A percentile compares a stretch with the other conserved stretches of the same genome.
Evolutionary conservation across 306 rosid genomes (phyloP).

Genomic region (Glycine tomentella): DNA sequence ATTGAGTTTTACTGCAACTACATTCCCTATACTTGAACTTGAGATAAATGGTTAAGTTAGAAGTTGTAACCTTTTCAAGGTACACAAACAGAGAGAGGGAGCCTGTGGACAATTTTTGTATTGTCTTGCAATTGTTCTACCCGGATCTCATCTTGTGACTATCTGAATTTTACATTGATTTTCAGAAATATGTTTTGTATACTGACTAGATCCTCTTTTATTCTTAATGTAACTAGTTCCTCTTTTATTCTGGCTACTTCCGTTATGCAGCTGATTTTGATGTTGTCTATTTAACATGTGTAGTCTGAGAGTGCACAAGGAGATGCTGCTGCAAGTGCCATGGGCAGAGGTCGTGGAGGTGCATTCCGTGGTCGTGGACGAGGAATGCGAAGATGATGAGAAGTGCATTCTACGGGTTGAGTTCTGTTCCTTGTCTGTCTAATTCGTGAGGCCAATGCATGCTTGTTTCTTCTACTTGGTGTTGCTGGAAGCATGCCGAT

Average conservation of each 20-base stretch:
- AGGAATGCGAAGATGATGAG: conserved; percentile 86
- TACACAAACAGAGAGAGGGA: neutral
- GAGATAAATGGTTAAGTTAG: no score
- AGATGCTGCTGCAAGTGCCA: conserved; percentile 98
- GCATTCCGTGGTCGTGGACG: conserved; percentile 90
- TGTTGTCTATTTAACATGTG: conserved; percentile 38
- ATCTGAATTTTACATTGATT: neutral
- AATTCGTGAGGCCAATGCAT: conserved; percentile 26
- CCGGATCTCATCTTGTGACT: no score
- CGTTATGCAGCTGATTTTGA: conserved; percentile 15
- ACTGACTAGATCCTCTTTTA: neutral
- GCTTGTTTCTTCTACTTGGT: conserved; percentile 21
- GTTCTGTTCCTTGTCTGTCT: conserved; percentile 25
- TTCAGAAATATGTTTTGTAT: neutral
- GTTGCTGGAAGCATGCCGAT: conserved; percentile 45
- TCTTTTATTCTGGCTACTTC: conserved; percentile 7
- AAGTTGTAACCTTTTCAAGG: no score
- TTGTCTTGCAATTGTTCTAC: no score
- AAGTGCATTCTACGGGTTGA: conserved; percentile 12
- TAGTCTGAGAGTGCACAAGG: conserved; percentile 99
- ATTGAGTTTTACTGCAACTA: no score
- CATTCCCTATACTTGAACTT: no score
- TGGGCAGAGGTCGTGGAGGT: conserved; percentile 98
- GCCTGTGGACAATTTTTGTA: no score
- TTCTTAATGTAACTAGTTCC: neutral